These are phyloP conservation scores for Nymphaea thermarum DNA, from an alignment of 164 flowering plant species.

Conservation along the genomic window DNA sequence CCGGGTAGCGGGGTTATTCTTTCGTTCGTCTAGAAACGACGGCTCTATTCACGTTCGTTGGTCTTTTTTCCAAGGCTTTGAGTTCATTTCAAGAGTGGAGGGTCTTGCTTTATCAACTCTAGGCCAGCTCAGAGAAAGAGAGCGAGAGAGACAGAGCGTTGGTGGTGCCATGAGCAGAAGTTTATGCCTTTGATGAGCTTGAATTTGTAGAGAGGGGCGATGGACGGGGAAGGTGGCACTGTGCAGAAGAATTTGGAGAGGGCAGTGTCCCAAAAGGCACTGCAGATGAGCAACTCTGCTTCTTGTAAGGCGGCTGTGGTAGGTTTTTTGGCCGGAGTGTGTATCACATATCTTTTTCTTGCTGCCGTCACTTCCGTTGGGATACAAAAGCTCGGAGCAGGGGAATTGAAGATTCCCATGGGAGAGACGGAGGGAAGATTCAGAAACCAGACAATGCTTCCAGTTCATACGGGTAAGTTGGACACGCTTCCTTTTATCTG, in stretches of 20 bases:
- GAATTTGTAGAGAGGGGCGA: background rate
- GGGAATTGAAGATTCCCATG: conserved; percentile 28
- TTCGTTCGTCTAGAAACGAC: background rate
- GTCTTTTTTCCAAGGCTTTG: too few species aligned
- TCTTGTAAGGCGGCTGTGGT: conserved; percentile 79
- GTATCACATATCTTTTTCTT: conserved; percentile 56
- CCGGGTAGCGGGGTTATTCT: too few species aligned
- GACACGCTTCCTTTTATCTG: background rate
- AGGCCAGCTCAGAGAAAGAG: too few species aligned
- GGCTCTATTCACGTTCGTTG: too few species aligned
- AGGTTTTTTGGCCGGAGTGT: conserved; percentile 80
- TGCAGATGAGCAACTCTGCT: conserved; percentile 74
- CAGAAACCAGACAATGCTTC: conserved; percentile 33
- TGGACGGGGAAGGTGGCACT: background rate
- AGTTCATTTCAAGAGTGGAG: too few species aligned
- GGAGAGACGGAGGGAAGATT: conserved; percentile 16
- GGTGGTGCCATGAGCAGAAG: too few species aligned
- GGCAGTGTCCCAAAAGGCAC: conserved; percentile 66
- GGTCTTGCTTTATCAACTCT: too few species aligned
- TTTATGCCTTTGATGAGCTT: background rate
- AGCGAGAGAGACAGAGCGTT: too few species aligned
- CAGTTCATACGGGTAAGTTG: conserved; percentile 32
- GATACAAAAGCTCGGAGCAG: conserved; percentile 13
- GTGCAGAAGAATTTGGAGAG: conserved; percentile 56
- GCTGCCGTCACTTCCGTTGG: conserved; percentile 48